Conservation (phyloP, 495 filamentous ascomycete species). For the Ascobolus immersus region DNA sequence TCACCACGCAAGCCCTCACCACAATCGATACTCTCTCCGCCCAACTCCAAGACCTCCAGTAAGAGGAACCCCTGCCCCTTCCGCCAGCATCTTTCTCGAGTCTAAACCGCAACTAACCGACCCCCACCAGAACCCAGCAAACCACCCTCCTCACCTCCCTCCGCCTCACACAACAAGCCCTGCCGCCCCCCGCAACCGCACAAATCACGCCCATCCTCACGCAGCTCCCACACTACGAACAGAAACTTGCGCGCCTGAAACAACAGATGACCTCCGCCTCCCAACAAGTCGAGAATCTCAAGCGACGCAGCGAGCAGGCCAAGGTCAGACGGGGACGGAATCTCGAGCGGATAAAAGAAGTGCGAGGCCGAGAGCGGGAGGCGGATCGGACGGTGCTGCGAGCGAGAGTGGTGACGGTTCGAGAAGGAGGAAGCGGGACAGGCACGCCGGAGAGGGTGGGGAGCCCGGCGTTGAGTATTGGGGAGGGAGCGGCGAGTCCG, state of each 20-base stretch:
- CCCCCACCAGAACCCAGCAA: constrained; percentile 8
- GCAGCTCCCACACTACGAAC: constrained; percentile 12
- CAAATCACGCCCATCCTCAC: constrained; percentile 10
- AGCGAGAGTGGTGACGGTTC: constrained; percentile 5
- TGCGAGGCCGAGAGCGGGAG: constrained; percentile 10
- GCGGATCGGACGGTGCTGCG: constrained; percentile 10
- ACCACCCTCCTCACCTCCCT: constrained; percentile 10
- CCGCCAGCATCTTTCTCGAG: background rate
- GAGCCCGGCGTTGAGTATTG: no score
- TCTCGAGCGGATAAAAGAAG: constrained; percentile 7
- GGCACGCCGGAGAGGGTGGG: background rate
- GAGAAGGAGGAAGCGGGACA: background rate
- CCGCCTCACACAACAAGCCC: constrained; percentile 9
- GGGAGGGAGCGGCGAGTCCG: no score
- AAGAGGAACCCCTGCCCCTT: background rate
- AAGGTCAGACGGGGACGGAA: constrained; percentile 7
- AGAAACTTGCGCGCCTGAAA: constrained; percentile 11
- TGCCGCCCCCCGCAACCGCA: constrained; percentile 10
- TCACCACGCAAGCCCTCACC: no score
- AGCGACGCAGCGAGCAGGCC: constrained; percentile 10
- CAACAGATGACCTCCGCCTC: constrained; percentile 10
- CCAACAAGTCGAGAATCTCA: constrained; percentile 11
- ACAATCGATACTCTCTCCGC: no score
- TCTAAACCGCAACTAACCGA: constrained; percentile 1
- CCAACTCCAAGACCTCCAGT: no score